phyloP scores from a whole-genome alignment of 148 eudicot genomes.

The Rhododendron ovatum region DNA sequence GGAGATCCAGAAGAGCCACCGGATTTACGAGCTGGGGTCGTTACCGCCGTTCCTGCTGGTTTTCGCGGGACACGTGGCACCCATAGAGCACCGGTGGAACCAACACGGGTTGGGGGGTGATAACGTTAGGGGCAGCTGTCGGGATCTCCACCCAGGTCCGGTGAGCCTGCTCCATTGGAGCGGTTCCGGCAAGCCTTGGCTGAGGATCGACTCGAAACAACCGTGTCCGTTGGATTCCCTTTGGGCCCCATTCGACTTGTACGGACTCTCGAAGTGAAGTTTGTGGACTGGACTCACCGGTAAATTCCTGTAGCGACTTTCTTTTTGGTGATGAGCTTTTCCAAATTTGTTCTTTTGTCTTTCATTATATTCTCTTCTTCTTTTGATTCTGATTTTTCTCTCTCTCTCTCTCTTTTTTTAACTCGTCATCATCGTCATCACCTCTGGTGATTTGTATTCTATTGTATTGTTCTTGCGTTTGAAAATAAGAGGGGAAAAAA shows the following conservation, averaged over 20 bases:
- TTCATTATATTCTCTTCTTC: constrained; percentile 24
- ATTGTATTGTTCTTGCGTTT: constrained; percentile 10
- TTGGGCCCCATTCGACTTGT: constrained; percentile 45
- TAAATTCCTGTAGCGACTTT: constrained; percentile 7
- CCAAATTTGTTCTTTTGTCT: neutral
- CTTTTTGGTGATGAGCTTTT: neutral
- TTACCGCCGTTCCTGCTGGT: constrained; percentile 35
- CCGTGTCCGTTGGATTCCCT: constrained; percentile 40
- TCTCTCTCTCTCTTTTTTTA: neutral
- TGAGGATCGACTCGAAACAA: constrained; percentile 29
- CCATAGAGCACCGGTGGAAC: constrained; percentile 50
- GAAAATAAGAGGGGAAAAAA: neutral
- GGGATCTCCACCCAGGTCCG: constrained; percentile 42
- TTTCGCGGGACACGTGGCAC: constrained; percentile 47
- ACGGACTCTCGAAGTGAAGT: constrained; percentile 15
- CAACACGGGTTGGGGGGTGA: constrained; percentile 51
- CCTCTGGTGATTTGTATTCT: constrained; percentile 20
- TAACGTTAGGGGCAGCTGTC: constrained; percentile 40
- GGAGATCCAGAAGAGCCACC: constrained; percentile 67
- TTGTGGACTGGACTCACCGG: neutral
- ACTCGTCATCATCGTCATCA: neutral
- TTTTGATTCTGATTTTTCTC: constrained; percentile 16
- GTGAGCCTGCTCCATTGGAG: constrained; percentile 51
- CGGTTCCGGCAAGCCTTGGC: constrained; percentile 49
- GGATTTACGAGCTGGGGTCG: constrained; percentile 66